Base-by-base conservation (phyloP, 2,329 filamentous ascomycete species). In the Cryphonectria nitschkei region DNA sequence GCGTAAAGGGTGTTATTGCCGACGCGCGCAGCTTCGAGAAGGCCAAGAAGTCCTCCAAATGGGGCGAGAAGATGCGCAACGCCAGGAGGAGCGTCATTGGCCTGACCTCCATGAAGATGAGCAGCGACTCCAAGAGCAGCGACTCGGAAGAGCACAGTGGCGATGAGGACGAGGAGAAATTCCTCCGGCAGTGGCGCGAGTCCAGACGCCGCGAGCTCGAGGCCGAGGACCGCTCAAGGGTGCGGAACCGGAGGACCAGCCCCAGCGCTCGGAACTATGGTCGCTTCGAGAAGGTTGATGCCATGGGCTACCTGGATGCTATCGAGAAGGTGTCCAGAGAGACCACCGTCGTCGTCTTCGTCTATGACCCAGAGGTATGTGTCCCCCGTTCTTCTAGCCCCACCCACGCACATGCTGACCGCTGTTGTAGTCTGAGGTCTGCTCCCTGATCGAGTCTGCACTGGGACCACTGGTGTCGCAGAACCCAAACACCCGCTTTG, bases 251-350 rank as follows among this genome's bases (percentile, higher is more conserved):
- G 77, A 89, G 90, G 77, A 91, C 89, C 67, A 95, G 91, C 79
- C 93, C 94, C 0, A 94, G 91, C 76, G 88, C 92, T 74, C 86
- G 93, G 74, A 85, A 91, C 70, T 98, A 92, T 79, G 96, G 96
- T 32, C 88, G 87, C 16, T 84, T 98, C 73, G 92, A 95, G 73
- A 87, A 89, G 71, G 96, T 98, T 1, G 95, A 98, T 83, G 95
- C 94, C 9, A 85, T 92, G 74, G 96, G 95, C 26, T 99, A 97
- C 77, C 87, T 99, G n/a, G 95, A 98, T 80, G 95, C 95, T 69
- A 94, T 98, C 75, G 96, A 99, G 83, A 96, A 94, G 82, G 93
- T 95, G 5, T 86, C 90, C 54, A 82, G 90, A 64, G 93, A 95
- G 63, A 95, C 93, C 0, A 88, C 92, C 3, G 95, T 98, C 1